These are phyloP conservation scores for Stropharia rugosoannulata DNA, from an alignment of 768 basidiomycete genomes.

Conservation along the genomic window DNA sequence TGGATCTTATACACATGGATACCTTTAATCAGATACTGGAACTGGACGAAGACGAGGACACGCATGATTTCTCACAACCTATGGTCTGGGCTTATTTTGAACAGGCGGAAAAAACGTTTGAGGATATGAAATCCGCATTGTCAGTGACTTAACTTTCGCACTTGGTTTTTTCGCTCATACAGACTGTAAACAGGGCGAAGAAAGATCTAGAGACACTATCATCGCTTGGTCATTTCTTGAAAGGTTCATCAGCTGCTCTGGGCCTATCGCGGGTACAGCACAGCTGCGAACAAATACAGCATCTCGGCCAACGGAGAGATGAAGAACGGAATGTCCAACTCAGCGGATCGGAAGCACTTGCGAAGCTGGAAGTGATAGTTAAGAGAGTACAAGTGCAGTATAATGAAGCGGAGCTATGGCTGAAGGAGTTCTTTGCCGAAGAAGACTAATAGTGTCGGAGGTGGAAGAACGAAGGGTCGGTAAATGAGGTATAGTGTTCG, in stretches of 20 bases:
- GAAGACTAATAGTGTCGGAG: conserved; percentile 7
- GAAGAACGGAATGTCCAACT: conserved; percentile 47
- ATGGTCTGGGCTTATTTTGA: conserved; percentile 82
- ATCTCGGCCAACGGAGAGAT: conserved; percentile 73
- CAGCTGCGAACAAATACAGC: conserved; percentile 90
- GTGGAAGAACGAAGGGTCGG: conserved; percentile 9
- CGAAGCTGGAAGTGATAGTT: conserved; percentile 56
- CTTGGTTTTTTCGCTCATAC: conserved; percentile 2
- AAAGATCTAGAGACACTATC: conserved; percentile 70
- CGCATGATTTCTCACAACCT: conserved; percentile 67
- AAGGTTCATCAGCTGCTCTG: conserved; percentile 94
- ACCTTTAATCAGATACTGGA: conserved; percentile 88
- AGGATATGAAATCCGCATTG: conserved; percentile 76
- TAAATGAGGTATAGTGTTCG: conserved; percentile 9
- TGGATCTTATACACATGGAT: conserved; percentile 67
- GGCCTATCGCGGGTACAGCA: conserved; percentile 80
- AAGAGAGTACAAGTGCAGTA: conserved; percentile 67
- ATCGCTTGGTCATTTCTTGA: conserved; percentile 88
- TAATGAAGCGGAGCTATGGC: conserved; percentile 61
- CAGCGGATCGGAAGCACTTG: conserved; percentile 47
- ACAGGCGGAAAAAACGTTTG: conserved; percentile 78
- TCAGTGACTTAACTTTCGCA: conserved; percentile 41
- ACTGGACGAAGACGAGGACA: conserved; percentile 79
- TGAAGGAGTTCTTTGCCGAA: conserved; percentile 47
- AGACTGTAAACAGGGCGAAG: conserved; percentile 37